These are phyloP conservation scores for Pyronema domesticum DNA, from an alignment of 495 filamentous ascomycete species.

Conservation along the genomic window DNA sequence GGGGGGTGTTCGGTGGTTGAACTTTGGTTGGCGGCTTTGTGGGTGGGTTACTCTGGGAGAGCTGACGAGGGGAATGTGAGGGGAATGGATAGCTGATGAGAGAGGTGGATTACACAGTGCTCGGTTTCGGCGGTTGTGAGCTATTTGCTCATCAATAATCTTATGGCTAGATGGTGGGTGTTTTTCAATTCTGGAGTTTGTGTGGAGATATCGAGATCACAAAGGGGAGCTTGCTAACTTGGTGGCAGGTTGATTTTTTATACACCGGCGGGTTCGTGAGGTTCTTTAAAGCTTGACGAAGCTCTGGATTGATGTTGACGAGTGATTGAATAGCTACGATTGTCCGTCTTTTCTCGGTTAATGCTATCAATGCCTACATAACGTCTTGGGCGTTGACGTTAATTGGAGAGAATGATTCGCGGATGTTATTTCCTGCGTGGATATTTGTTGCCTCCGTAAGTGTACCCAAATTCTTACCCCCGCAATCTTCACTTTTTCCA, in stretches of 20 bases:
- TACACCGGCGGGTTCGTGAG: conserved; percentile 41
- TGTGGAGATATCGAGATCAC: background rate
- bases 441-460: conserved; percentile 63
- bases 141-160: conserved; percentile 79
- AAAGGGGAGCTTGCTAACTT: background rate
- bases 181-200: conserved; percentile 15
- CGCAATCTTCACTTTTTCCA: background rate
- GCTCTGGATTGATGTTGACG: background rate
- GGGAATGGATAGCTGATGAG: background rate
- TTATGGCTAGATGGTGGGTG: conserved; percentile 64
- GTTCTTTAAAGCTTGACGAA: conserved; percentile 8
- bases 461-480: conserved; percentile 3
- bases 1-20: conserved; percentile 29
- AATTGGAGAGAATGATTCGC: conserved; percentile 53
- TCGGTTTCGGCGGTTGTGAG: conserved; percentile 67
- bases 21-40: conserved; percentile 62
- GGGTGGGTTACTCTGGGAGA: conserved; percentile 41
- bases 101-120: conserved; percentile 34
- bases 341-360: conserved; percentile 64
- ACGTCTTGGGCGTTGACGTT: conserved; percentile 66
- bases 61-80: background rate
- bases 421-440: conserved; percentile 69
- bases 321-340: conserved; percentile 40
- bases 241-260: conserved; percentile 45
- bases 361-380: conserved; percentile 60